phyloP scores from a whole-genome alignment of 257 asterid species.

The Rehmannia glutinosa region DNA sequence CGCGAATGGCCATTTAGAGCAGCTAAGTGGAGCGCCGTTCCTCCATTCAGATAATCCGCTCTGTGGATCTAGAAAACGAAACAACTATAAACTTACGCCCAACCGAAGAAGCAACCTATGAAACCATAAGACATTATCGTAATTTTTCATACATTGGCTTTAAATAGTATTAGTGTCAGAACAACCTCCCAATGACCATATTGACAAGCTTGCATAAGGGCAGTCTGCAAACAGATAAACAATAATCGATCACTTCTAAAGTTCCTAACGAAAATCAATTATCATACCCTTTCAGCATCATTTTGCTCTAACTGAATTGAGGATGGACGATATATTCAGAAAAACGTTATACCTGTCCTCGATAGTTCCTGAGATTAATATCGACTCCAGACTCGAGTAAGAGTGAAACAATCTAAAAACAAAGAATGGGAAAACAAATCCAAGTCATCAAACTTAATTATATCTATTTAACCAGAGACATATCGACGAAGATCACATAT shows the following conservation, averaged over 20 bases:
- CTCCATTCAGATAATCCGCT: constrained; percentile 89
- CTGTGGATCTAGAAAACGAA: constrained; percentile 53
- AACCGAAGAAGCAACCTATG: background rate
- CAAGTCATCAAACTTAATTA: background rate
- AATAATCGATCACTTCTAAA: background rate
- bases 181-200: constrained; percentile 95
- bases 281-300: too few species aligned
- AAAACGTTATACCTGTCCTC: constrained; percentile 61
- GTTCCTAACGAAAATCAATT: background rate
- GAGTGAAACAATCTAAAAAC: constrained; percentile 68
- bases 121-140: constrained; percentile 11
- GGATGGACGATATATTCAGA: background rate
- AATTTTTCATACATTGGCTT: constrained; percentile 65
- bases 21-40: constrained; percentile 89
- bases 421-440: constrained; percentile 9
- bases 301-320: too few species aligned
- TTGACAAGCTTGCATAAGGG: constrained; percentile 95
- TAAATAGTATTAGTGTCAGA: constrained; percentile 71
- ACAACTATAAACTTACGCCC: constrained; percentile 15
- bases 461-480: too few species aligned
- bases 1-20: constrained; percentile 81
- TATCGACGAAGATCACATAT: background rate
- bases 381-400: constrained; percentile 82
- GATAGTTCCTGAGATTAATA: constrained; percentile 77
- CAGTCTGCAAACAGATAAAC: constrained; percentile 51